Evolutionary conservation across 2,329 filamentous ascomycete species (phyloP).

Genomic region (Colletotrichum gloeosporioides): DNA sequence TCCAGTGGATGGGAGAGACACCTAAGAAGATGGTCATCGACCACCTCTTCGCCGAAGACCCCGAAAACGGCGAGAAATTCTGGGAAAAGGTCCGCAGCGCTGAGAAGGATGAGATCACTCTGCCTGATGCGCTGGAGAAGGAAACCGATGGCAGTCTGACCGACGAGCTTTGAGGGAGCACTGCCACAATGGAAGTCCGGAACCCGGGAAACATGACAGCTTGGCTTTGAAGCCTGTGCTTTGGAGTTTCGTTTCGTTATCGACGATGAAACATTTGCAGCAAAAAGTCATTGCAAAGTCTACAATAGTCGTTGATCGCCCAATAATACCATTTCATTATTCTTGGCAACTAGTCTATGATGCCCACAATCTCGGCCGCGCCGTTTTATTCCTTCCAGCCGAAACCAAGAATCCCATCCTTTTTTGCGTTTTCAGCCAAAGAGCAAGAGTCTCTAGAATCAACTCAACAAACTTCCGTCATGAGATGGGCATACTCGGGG

Average conservation of each 20-base stretch:
- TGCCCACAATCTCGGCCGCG: neutral
- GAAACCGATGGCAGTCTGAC: neutral
- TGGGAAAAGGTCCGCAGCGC: constrained; percentile 66
- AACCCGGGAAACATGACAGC: neutral
- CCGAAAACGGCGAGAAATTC: constrained; percentile 66
- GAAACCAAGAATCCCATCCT: neutral
- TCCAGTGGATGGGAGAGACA: constrained; percentile 78
- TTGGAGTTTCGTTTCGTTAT: neutral
- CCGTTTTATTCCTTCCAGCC: neutral
- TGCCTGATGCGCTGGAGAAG: constrained; percentile 4
- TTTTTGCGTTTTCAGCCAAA: neutral
- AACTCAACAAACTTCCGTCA: neutral
- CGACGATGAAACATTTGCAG: neutral
- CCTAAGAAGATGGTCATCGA: constrained; percentile 70
- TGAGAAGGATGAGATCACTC: constrained; percentile 61
- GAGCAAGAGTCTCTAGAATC: neutral
- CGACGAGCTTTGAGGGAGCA: constrained; percentile 9
- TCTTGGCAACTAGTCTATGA: neutral
- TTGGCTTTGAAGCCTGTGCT: neutral
- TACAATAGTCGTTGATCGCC: neutral
- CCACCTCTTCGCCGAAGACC: constrained; percentile 69
- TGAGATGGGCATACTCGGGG: neutral
- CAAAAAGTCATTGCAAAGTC: neutral
- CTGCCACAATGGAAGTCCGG: neutral
- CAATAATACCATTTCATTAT: neutral